A percentile compares a stretch with the other conserved stretches of the same genome.
phyloP scores from a whole-genome alignment of 23 red algal genomes.

The Cyanidiococcus yangmingshanensis region DNA sequence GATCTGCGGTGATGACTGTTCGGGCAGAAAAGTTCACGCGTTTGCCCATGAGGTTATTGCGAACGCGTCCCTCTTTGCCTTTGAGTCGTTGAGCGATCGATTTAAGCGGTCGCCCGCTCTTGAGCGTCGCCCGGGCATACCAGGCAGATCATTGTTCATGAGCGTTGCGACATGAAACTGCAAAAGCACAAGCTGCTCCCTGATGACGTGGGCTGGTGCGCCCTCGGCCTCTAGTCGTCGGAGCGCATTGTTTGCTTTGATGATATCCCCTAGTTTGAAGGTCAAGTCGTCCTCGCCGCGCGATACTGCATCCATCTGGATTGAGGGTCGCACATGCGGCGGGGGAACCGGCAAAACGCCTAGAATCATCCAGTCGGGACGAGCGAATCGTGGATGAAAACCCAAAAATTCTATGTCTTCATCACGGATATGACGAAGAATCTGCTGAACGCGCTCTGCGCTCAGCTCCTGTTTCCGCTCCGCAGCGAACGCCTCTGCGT shows the following conservation, averaged over 20 bases:
- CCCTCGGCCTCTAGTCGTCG: constrained; percentile 61
- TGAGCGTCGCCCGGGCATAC: constrained; percentile 55
- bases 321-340: constrained; percentile 83
- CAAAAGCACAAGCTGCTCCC: constrained; percentile 71
- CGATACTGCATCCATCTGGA: constrained; percentile 58
- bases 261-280: constrained; percentile 89
- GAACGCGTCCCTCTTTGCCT: constrained; percentile 95
- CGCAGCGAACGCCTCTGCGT: constrained; percentile 38
- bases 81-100: constrained; percentile 91
- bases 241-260: constrained; percentile 89
- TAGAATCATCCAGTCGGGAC: constrained; percentile 92
- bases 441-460: constrained; percentile 51
- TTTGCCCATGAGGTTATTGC: constrained; percentile 98
- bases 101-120: constrained; percentile 70
- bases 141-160: constrained; percentile 96
- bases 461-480: constrained; percentile 75
- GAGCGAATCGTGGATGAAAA: constrained; percentile 39
- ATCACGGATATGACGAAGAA: constrained; percentile 81
- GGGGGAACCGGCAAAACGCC: constrained; percentile 81
- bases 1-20: constrained; percentile 96
- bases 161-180: constrained; percentile 95
- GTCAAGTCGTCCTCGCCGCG: constrained; percentile 98
- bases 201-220: constrained; percentile 54
- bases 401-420: constrained; percentile 53
- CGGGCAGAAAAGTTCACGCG: constrained; percentile 95